These are phyloP conservation scores for Trichosporon asahii DNA, from an alignment of 1,284 basidiomycete species.

Conservation along the genomic window DNA sequence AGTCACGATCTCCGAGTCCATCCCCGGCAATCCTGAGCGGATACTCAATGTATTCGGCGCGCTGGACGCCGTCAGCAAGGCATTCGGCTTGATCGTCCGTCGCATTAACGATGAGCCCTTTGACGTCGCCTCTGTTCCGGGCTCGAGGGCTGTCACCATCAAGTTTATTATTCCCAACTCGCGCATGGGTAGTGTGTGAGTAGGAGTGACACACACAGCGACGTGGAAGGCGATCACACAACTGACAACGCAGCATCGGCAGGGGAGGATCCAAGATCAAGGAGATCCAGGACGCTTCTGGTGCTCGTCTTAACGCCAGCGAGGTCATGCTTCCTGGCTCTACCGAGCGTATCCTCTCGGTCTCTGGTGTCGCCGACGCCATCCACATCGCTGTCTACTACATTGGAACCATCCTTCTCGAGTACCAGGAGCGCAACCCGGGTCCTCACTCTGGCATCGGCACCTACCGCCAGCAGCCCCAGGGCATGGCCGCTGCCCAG, in stretches of 20 bases:
- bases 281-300: constrained; percentile 98
- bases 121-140: constrained; percentile 94
- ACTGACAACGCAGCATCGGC: constrained; percentile 62
- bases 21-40: constrained; percentile 95
- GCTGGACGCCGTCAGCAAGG: constrained; percentile 99
- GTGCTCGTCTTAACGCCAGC: constrained; percentile 90
- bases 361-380: constrained; percentile 98
- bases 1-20: constrained; percentile 92
- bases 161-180: constrained; percentile 99
- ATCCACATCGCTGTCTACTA: constrained; percentile 99
- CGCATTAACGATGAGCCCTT: constrained; percentile 99
- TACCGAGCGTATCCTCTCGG: constrained; percentile 97
- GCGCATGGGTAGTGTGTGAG: constrained; percentile 89
- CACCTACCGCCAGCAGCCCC: constrained; percentile 45
- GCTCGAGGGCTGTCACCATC: constrained; percentile 96
- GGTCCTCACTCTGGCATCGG: constrained; percentile 33
- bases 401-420: constrained; percentile 93
- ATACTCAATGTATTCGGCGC: constrained; percentile 96
- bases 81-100: constrained; percentile 96
- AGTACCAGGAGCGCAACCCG: constrained; percentile 74
- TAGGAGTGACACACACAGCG: constrained; percentile 1
- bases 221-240: not conserved
- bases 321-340: constrained; percentile 98
- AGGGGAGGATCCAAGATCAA: constrained; percentile 98
- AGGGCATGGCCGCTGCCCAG: constrained; percentile 27